Evolutionary conservation across 805 yeast species (phyloP), one percentile per base, ranked within the genome.

Genomic region (Sugiyamaella marilandica): DNA sequence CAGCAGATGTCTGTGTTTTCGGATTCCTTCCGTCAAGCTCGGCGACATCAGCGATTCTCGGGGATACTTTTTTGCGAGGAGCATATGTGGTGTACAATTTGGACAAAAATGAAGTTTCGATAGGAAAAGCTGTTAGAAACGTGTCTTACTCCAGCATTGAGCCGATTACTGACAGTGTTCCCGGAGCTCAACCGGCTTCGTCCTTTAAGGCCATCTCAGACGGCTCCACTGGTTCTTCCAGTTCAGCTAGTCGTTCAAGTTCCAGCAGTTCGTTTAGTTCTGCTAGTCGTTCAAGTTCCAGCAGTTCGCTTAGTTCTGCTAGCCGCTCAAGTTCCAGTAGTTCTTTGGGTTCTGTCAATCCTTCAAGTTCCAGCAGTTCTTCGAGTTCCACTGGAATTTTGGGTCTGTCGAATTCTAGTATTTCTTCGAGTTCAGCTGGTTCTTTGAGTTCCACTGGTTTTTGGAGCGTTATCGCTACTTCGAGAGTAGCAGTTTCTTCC

Each of bases 11-110:
- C 7, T 44, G 47, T 18, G 47, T 44, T 13, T 44, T 44, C 24
- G 47, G 35, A 11, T 44, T 44, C 34, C n/a, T 44, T 16, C 35
- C 35, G 11, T 26, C 47, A 11, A 24, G 47, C 5, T 26, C 33
- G 7, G 36, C 47, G 16, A 11, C 34, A 3, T 11, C 18, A 5
- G 50, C 41, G 36, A 73, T 83, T 52, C 70, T 86, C 34, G 94
- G 94, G 10, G 90, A 84, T 63, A 76, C 78, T 45, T 78, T 85
- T 63, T 68, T 86, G 57, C 74, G 87, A 50, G 75, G 78, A 37
- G 84, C 83, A 3, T 87, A 85, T 63, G 76, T 79, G 26, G 88
- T 83, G 13, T 83, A 77, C 65, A 87, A 87, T 64, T 70, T 84
- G 49, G 87, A 83, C 19, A 77, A 76, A 59, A 66, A 65, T 47